These are phyloP conservation scores for Colletotrichum somersetense DNA, from an alignment of 2,329 filamentous ascomycete species.

Conservation along the genomic window DNA sequence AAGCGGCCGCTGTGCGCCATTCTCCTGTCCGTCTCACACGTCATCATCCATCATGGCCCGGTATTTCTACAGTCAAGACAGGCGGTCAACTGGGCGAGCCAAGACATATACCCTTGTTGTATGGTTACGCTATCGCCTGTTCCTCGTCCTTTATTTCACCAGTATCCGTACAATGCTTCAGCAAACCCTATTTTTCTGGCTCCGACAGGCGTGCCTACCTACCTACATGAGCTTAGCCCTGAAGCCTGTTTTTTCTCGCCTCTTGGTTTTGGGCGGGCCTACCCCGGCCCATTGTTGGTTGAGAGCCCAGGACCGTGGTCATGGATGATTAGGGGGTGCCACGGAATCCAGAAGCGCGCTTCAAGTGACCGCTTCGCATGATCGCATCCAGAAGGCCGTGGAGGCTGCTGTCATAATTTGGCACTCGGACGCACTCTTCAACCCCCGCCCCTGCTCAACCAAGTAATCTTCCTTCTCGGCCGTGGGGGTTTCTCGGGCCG, in stretches of 20 bases:
- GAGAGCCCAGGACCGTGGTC: conserved; percentile 18
- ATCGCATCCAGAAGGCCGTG: conserved; percentile 4
- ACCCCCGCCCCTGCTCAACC: background rate
- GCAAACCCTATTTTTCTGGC: conserved; percentile 36
- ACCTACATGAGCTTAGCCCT: conserved; percentile 3
- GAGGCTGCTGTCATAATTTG: background rate
- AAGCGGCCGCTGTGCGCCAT: background rate
- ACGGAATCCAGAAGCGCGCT: conserved; percentile 5
- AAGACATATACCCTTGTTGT: conserved; percentile 13
- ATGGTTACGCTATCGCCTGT: background rate
- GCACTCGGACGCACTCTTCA: background rate
- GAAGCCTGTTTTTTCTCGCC: background rate
- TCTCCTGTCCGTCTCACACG: background rate
- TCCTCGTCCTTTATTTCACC: conserved; percentile 14
- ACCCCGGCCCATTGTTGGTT: conserved; percentile 12
- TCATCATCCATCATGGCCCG: conserved; percentile 24
- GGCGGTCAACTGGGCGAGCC: conserved; percentile 12
- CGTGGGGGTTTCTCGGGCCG: conserved; percentile 26
- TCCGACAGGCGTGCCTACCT: background rate
- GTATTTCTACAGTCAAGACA: conserved; percentile 33
- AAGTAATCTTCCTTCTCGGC: background rate
- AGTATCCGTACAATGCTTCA: conserved; percentile 23
- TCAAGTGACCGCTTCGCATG: conserved; percentile 10
- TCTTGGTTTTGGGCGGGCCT: conserved; percentile 9
- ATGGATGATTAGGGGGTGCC: conserved; percentile 16